These are phyloP conservation scores for Solanum virginianum DNA, from an alignment of 257 asterid genomes.

Conservation along the genomic window DNA sequence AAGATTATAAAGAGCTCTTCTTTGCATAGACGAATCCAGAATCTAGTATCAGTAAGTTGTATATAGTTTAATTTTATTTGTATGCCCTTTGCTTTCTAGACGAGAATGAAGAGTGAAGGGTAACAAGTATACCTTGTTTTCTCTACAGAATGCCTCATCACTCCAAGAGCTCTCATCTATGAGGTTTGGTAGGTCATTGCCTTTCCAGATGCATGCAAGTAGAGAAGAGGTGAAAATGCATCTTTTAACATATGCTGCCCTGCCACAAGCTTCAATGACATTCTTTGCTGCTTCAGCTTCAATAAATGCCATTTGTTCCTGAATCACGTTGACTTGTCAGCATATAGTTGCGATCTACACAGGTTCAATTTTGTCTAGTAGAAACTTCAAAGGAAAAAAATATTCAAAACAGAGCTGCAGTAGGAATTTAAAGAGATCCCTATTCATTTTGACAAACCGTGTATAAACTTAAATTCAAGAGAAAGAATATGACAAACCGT, in stretches of 20 bases:
- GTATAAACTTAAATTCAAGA: background rate
- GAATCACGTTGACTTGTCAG: background rate
- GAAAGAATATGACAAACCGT: background rate
- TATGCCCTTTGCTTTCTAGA: background rate
- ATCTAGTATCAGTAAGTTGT: background rate
- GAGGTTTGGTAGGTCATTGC: background rate
- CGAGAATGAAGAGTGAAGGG: background rate
- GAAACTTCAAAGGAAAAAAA: background rate
- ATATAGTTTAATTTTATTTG: background rate
- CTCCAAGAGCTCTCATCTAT: constrained; percentile 22
- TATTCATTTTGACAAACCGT: background rate
- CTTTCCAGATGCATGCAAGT: constrained; percentile 20
- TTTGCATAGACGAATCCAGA: background rate
- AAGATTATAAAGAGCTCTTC: background rate
- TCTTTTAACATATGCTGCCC: constrained; percentile 10
- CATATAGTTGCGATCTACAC: background rate
- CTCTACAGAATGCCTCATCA: constrained; percentile 18
- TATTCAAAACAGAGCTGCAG: background rate
- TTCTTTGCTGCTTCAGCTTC: constrained; percentile 27
- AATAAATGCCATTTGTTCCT: constrained; percentile 21
- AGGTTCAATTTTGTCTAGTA: background rate
- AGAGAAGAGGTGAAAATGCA: constrained; percentile 23
- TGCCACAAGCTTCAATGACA: constrained; percentile 20
- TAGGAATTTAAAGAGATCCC: background rate
- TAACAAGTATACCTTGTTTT: constrained; percentile 5